Percentiles rank a stretch among this genome's conserved stretches.
Conservation (phyloP, 768 basidiomycete genomes). For the Porphyrellus cyaneotinctus region DNA sequence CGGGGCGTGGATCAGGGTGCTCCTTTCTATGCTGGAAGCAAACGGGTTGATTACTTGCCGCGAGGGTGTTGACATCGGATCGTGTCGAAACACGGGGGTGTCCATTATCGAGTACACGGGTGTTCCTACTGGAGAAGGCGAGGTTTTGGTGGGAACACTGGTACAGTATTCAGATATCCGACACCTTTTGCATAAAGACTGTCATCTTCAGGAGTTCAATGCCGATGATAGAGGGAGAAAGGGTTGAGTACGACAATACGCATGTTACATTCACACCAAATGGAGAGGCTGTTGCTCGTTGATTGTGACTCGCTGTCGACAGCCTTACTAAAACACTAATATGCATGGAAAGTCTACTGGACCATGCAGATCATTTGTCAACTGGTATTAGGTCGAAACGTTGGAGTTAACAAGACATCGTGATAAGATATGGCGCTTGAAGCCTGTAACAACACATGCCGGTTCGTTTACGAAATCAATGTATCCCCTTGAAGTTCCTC, state of each 20-base stretch:
- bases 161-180: conserved; percentile 51
- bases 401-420: neutral
- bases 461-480: conserved; percentile 29
- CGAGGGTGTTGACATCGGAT: conserved; percentile 27
- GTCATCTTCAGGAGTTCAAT: conserved; percentile 42
- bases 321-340: neutral
- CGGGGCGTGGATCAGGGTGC: conserved; percentile 55
- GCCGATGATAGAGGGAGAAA: conserved; percentile 37
- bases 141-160: conserved; percentile 35
- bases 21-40: conserved; percentile 47
- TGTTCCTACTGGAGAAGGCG: conserved; percentile 17
- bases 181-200: conserved; percentile 41
- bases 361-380: neutral
- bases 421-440: neutral
- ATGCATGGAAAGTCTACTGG: neutral
- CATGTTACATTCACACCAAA: conserved; percentile 9
- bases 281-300: neutral
- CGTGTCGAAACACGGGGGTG: conserved; percentile 34
- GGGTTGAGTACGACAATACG: neutral
- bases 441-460: neutral
- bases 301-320: neutral
- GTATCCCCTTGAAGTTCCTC: conserved; percentile 83
- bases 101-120: conserved; percentile 53
- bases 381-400: too few relatives aligned
- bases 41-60: conserved; percentile 37